Base-by-base conservation (phyloP, 768 basidiomycete species). In the Termitomyces sp. region DNA sequence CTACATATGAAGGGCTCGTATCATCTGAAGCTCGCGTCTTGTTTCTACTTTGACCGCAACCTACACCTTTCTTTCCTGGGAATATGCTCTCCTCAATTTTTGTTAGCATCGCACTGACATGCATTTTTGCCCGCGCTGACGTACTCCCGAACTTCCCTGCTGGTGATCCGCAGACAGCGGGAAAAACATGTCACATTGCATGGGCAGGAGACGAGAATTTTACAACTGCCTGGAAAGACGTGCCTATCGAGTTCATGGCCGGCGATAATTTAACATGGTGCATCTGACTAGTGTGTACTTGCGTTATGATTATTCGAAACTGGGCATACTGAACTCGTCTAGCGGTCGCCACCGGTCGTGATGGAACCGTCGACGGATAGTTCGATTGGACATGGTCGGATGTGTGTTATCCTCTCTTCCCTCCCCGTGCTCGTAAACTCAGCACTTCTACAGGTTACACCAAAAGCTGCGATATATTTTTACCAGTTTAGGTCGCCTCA, bases 241-340 rank as follows among this genome's bases (percentile, higher is more conserved):
- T 88, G 84, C 72, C 77, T 60, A 89, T 94, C 57, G 75, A 90
- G 69, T 80, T 93, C 69, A 93, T 90, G 90, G 86, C 87, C 1
- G 91, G 91, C 4, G 68, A 79, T 67, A 93, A 94, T 72, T 79
- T 55, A 63, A 79, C 49, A 92, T 92, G 90, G 68, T 83, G 38
- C 81, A 78, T 63, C 62, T 93, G 57, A 82, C 84, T 20, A 84
- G 89, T 90, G 60, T 56, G 85, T 77, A 36, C 51, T 16, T 44
- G 40, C 16, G 36, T 20, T 12, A 7, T 28, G n/a, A 6, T 9
- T 10, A 20, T 38, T 5, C 14, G 16, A 30, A 18, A 14, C 26
- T 35, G 16, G 13, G 16, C 38, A n/a, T 49, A 48, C 44, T 50
- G 28, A 33, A 44, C 60, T n/a, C n/a, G 65, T 16, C 26, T 5